phyloP scores from a whole-genome alignment of 768 basidiomycete species.

The Mycena belliarum region DNA sequence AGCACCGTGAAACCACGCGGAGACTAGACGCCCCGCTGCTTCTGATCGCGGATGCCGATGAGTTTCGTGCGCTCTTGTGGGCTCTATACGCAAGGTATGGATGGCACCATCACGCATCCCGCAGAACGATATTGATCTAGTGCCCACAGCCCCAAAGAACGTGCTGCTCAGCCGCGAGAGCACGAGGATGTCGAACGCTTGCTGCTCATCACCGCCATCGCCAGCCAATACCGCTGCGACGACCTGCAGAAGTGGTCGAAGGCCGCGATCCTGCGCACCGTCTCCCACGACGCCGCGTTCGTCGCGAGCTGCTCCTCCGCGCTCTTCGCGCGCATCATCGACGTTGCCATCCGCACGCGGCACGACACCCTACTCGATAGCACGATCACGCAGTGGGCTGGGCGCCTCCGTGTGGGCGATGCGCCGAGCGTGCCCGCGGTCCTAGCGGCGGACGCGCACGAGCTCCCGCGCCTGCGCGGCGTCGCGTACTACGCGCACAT shows the following conservation, averaged over 20 bases:
- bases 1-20: neutral
- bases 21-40: neutral
- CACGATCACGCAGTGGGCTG: constrained; percentile 32
- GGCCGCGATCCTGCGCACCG: constrained; percentile 33
- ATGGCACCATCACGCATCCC: neutral
- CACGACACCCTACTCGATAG: constrained; percentile 25
- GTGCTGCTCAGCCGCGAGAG: constrained; percentile 41
- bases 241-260: constrained; percentile 47
- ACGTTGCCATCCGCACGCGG: constrained; percentile 28
- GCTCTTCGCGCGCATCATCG: constrained; percentile 32
- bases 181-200: constrained; percentile 43
- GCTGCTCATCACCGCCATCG: constrained; percentile 46
- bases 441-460: constrained; percentile 34
- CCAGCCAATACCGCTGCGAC: constrained; percentile 50
- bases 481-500: constrained; percentile 40
- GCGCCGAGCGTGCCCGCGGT: constrained; percentile 41
- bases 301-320: constrained; percentile 37
- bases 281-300: constrained; percentile 28
- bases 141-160: constrained; percentile 42
- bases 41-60: neutral
- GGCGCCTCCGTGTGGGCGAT: constrained; percentile 30
- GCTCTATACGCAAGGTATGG: constrained; percentile 52
- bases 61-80: constrained; percentile 42
- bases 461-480: constrained; percentile 34
- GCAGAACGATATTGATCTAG: neutral